These are phyloP conservation scores for Yamadazyma membranifaciens DNA, from an alignment of 1,139 yeast genomes.

Conservation along the genomic window DNA sequence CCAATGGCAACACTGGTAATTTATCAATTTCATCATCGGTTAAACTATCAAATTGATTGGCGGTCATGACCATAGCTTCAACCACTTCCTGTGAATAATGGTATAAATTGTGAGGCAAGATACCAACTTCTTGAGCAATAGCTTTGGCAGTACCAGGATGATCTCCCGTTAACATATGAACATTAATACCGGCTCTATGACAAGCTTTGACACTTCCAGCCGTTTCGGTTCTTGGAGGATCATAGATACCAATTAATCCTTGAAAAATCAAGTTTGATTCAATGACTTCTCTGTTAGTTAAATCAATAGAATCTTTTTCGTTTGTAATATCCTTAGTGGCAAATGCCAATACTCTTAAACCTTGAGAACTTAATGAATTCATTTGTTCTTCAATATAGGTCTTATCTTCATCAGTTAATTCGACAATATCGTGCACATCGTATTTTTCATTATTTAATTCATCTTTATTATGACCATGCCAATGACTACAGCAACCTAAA, in stretches of 20 bases:
- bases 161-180: conserved; percentile 85
- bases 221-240: conserved; percentile 78
- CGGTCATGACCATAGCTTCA: conserved; percentile 72
- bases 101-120: conserved; percentile 66
- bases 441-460: conserved; percentile 10
- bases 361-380: conserved; percentile 63
- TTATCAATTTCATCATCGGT: conserved; percentile 62
- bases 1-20: conserved; percentile 72
- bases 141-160: conserved; percentile 82
- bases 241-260: conserved; percentile 79
- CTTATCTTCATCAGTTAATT: conserved; percentile 43
- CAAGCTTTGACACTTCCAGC: conserved; percentile 65
- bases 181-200: conserved; percentile 76
- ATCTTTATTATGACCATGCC: conserved; percentile 41
- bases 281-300: conserved; percentile 46
- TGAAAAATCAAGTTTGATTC: conserved; percentile 58
- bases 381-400: conserved; percentile 52
- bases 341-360: conserved; percentile 74
- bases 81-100: conserved; percentile 63
- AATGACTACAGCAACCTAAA: conserved; percentile 52
- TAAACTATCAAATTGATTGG: conserved; percentile 66
- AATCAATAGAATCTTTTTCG: conserved; percentile 19
- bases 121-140: conserved; percentile 84
- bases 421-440: conserved; percentile 21
- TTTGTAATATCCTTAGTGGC: conserved; percentile 39